Evolutionary conservation across 345 rosid genomes (phyloP), one percentile per base, ranked within the genome.

Genomic region (Brassica nigra): DNA sequence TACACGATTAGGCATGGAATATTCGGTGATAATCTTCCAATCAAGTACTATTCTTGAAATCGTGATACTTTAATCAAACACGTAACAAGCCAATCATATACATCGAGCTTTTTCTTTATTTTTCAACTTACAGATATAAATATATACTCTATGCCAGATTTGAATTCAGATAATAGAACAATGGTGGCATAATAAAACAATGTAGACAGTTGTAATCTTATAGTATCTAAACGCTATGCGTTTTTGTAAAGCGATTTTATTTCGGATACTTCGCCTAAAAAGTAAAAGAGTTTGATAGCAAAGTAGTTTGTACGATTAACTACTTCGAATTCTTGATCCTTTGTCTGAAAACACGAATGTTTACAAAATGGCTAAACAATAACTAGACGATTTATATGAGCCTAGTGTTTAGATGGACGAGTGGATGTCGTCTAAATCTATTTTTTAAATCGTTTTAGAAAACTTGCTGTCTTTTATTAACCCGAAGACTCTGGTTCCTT

Each of bases 1-100:
- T 62, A 52, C 58, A 20, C n/a, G 66, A 74, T 58, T 34, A 67
- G 57, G 73, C 74, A 73, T 52, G 64, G 75, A 74, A 79, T 79
- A 73, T 79, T 63, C 74, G 71, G 70, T 49, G 62, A 12, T 77
- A 49, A 77, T 63, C 44, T 49, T 6, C 65, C 10, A 64, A 64
- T 64, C 27, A 44, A 27, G 29, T 34, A 33, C 27, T 76, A n/a
- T 75, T 54, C 55, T 54, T 14, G 9, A 7, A 54, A 66, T 66
- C 54, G 49, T 65, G 71, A 33, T 54, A 33, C 59, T n/a, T 55
- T 29, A 30, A 47, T 36, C 20, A 44, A 63, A 9, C 28, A 47
- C 49, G 70, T 49, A 74, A 2, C 36, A 18, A 11, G 49, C 63
- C 63, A 65, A 74, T 33, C 52, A 65, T 52, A 31, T 64, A 23